Base-by-base conservation (phyloP, 75 land plant genomes). In the Pinus taeda region DNA sequence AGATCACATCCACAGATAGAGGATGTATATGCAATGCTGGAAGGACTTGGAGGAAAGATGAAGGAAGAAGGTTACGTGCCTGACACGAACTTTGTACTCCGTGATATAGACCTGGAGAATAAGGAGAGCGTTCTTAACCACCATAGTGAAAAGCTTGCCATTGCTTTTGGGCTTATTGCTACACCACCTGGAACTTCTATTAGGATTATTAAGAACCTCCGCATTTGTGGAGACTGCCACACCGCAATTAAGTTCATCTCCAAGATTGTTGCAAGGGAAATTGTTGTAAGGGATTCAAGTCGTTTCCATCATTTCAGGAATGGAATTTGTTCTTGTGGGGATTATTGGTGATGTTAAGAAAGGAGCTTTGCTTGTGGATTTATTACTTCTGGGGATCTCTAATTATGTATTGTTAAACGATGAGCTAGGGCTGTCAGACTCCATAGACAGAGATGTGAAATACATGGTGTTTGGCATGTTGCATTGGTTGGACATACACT, bases 261-360 rank as follows among this genome's bases (percentile, higher is more conserved):
- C 49, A 62, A 36, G 21, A 49, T 84, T 21, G 81, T 55, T 3
- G 55, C 57, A 26, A 64, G 69, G 57, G 83, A 89, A 59, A 82
- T 91, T 45, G 57, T 83, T 74, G 67, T 86, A 55, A 83, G 91
- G 64, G 89, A 86, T 45, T 39, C 80, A 21, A 78, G 66, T 37
- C 70, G 79, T 37, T 84, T 84, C 63, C 93, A 89, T 77, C 84
- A 91, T 73, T 88, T 91, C 59, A 65, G 59, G 61, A 65, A 80
- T 84, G 93, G 91, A 57, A 4, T 45, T 72, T 91, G 91, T 74
- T 84, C 91, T 33, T 91, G 91, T 79, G 79, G 69, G 15, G 82
- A 84, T 85, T 88, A 75, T 65, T 82, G 86, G 84, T 87, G 82
- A 87, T 66, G 5, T 53, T 17, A 65, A 24, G 30, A 0, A 65